Evolutionary conservation across 768 basidiomycete species (phyloP).

Genomic region (Lepiota venenata): DNA sequence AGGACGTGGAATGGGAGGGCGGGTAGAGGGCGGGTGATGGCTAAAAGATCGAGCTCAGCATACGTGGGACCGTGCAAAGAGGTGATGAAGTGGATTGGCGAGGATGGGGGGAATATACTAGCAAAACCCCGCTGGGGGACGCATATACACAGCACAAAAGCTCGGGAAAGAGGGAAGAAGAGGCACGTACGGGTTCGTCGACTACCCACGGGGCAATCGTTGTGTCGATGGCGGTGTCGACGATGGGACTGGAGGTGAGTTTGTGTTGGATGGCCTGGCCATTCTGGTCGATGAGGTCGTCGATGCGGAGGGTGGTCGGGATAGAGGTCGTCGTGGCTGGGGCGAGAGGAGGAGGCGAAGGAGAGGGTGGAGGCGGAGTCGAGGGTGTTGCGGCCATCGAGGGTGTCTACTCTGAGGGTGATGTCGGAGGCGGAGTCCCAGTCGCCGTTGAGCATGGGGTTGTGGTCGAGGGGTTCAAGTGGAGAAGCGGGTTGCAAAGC

Average conservation of each 20-base stretch:
- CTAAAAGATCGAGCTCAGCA: slow-evolving; percentile 2
- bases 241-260: neutral
- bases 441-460: neutral
- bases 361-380: neutral
- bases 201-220: slow-evolving; percentile 7
- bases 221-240: slow-evolving; percentile 4
- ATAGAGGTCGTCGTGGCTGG: neutral
- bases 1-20: slow-evolving; percentile 10
- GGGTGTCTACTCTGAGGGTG: slow-evolving; percentile 9
- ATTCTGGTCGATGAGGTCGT: slow-evolving; percentile 12
- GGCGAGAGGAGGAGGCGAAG: neutral
- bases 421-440: neutral
- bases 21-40: neutral
- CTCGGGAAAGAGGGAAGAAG: too few relatives aligned
- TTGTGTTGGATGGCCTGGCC: slow-evolving; percentile 5
- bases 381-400: slow-evolving; percentile 4
- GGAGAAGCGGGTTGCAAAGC: neutral
- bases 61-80: neutral
- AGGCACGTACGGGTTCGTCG: slow-evolving; percentile 7
- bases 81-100: too few relatives aligned
- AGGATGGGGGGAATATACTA: neutral
- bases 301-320: slow-evolving; percentile 2
- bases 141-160: too few relatives aligned
- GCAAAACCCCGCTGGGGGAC: too few relatives aligned
- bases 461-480: neutral